These are phyloP conservation scores for Suhomyces tanzawaensis DNA, from an alignment of 805 yeast species.

Conservation along the genomic window DNA sequence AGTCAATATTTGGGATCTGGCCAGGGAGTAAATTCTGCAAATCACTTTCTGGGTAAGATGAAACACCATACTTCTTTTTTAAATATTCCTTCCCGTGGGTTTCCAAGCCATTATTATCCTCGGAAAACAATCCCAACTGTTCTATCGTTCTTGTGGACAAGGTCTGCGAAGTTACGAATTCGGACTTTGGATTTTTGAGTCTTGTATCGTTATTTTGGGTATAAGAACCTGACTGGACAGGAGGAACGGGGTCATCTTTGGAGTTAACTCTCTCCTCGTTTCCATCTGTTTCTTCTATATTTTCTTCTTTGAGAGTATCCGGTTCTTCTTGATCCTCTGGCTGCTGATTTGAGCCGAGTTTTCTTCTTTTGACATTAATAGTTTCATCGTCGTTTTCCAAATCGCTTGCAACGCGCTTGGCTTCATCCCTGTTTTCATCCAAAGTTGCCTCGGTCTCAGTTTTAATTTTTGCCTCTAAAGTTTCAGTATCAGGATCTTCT, in stretches of 20 bases:
- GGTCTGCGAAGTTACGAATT: constrained; percentile 68
- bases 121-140: constrained; percentile 63
- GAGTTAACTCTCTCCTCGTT: constrained; percentile 20
- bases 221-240: constrained; percentile 43
- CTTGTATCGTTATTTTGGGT: constrained; percentile 57
- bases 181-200: constrained; percentile 70
- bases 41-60: constrained; percentile 82
- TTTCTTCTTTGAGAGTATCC: no score
- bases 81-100: constrained; percentile 72
- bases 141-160: constrained; percentile 61
- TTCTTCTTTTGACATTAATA: constrained; percentile 4
- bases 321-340: constrained; percentile 1
- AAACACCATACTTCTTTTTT: constrained; percentile 79
- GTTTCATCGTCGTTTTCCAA: constrained; percentile 11
- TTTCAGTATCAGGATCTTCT: constrained; percentile 4
- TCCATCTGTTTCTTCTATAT: not conserved
- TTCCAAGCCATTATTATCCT: constrained; percentile 55
- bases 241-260: constrained; percentile 40
- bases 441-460: constrained; percentile 12
- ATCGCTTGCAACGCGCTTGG: constrained; percentile 13
- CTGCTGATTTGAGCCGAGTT: constrained; percentile 1
- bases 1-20: constrained; percentile 80
- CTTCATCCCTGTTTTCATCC: constrained; percentile 10
- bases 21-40: constrained; percentile 81
- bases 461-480: constrained; percentile 1